Evolutionary conservation across 257 asterid species (phyloP).

Genomic region (Henckelia pumila): DNA sequence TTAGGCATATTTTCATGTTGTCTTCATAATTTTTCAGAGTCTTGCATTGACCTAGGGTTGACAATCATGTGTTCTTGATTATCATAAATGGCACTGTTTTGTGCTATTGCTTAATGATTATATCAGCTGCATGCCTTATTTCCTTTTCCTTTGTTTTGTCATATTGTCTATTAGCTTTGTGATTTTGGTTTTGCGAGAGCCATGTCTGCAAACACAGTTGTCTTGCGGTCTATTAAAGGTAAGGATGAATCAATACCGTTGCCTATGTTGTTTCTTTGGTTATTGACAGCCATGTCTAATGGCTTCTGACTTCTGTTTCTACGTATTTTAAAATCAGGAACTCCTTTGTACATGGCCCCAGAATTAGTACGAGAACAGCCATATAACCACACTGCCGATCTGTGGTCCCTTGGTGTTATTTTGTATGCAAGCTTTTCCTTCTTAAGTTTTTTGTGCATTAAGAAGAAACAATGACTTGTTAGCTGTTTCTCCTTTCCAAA

Average conservation of each 20-base stretch:
- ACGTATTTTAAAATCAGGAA: slow-evolving; percentile 49
- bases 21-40: background rate
- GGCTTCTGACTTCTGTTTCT: slow-evolving; percentile 26
- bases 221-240: slow-evolving; percentile 93
- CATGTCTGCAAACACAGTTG: slow-evolving; percentile 96
- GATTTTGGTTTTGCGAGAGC: slow-evolving; percentile 99
- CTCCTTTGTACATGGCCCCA: slow-evolving; percentile 99
- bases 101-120: slow-evolving; percentile 2
- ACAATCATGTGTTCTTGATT: background rate
- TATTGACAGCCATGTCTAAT: slow-evolving; percentile 23
- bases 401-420: slow-evolving; percentile 99
- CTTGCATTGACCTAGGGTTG: slow-evolving; percentile 3
- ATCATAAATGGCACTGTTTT: background rate
- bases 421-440: slow-evolving; percentile 51
- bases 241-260: slow-evolving; percentile 25
- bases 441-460: slow-evolving; percentile 1
- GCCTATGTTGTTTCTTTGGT: slow-evolving; percentile 7
- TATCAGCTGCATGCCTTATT: slow-evolving; percentile 18
- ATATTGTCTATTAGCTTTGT: slow-evolving; percentile 57
- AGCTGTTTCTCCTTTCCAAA: background rate
- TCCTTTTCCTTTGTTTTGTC: slow-evolving; percentile 21
- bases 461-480: slow-evolving; percentile 4
- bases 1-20: background rate
- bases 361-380: slow-evolving; percentile 99
- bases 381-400: slow-evolving; percentile 98